phyloP scores from a whole-genome alignment of 2,329 filamentous ascomycete genomes.

The Cadophora luteo-olivacea region DNA sequence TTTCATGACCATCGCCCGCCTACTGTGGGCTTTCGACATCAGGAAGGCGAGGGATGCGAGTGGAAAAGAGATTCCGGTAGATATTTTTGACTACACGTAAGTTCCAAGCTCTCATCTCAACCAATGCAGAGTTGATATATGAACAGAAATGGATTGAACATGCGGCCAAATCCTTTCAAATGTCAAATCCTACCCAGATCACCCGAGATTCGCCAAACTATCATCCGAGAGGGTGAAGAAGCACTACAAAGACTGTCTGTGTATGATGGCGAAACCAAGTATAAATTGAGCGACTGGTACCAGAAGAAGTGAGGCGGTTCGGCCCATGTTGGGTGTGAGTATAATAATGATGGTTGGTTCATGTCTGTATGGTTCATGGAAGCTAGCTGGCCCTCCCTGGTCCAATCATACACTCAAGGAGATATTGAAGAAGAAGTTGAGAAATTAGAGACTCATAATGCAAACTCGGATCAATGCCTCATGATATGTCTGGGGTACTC shows the following conservation, averaged over 20 bases:
- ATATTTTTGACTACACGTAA: constrained; percentile 38
- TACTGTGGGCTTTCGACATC: constrained; percentile 31
- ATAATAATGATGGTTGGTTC: no score
- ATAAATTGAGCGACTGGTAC: constrained; percentile 22
- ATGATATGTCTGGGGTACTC: no score
- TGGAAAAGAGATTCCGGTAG: constrained; percentile 33
- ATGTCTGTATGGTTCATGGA: no score
- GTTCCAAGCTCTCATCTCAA: constrained; percentile 4
- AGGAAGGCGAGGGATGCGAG: constrained; percentile 20
- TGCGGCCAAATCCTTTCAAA: constrained; percentile 43
- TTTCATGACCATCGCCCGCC: constrained; percentile 23
- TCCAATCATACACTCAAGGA: no score
- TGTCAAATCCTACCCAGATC: constrained; percentile 42
- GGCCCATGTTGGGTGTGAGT: no score
- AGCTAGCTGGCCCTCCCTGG: no score
- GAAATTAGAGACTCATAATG: no score
- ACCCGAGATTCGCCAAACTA: constrained; percentile 26
- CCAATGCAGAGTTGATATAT: constrained; percentile 3
- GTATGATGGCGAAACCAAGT: constrained; percentile 29
- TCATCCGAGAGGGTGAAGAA: constrained; percentile 26
- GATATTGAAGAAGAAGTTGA: no score
- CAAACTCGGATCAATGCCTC: no score
- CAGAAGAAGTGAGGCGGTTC: neutral
- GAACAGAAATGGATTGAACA: constrained; percentile 30
- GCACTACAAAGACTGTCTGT: constrained; percentile 25